Conservation (phyloP, 257 asterid species). For the Solanum boliviense region DNA sequence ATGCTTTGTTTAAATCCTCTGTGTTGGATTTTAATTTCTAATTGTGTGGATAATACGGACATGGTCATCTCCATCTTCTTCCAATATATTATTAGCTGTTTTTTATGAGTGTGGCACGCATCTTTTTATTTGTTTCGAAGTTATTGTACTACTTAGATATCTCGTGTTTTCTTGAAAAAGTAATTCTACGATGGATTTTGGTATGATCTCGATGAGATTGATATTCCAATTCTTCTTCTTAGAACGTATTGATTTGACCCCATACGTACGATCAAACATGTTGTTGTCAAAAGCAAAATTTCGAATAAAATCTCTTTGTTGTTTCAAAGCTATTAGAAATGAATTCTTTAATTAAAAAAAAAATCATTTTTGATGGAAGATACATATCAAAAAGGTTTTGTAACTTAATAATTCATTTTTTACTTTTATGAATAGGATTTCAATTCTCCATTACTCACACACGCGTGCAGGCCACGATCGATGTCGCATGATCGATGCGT, state of each 20-base stretch:
- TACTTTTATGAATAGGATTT: neutral
- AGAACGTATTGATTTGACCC: neutral
- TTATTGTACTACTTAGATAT: neutral
- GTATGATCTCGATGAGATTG: neutral
- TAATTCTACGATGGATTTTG: neutral
- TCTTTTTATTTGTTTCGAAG: neutral
- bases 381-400: neutral
- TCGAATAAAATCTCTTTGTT: neutral
- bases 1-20: neutral
- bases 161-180: neutral
- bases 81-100: no score
- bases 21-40: neutral
- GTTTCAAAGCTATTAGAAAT: neutral
- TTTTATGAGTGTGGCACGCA: neutral
- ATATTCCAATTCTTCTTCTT: no score
- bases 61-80: neutral
- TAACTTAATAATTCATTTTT: neutral
- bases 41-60: neutral
- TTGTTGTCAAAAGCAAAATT: no score
- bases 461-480: no score
- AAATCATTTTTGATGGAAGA: neutral
- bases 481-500: neutral
- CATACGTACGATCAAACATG: neutral
- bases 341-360: neutral
- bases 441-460: neutral